phyloP scores from a whole-genome alignment of 805 yeast species.

The Zygosaccharomyces bisporus region DNA sequence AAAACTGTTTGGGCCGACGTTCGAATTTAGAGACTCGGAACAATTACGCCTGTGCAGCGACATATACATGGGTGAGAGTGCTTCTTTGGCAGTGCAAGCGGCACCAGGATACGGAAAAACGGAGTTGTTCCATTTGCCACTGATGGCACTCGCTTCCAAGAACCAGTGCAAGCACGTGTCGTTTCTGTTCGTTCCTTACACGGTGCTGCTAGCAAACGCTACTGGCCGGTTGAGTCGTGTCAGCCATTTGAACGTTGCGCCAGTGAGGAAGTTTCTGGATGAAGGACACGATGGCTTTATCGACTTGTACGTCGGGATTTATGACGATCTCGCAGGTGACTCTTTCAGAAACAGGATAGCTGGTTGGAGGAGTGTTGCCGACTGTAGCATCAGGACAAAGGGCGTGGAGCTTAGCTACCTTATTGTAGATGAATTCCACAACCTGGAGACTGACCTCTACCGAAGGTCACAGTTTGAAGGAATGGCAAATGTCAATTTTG shows the following conservation, averaged over 20 bases:
- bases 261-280: not conserved
- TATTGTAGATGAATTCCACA: too few species aligned
- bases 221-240: not conserved
- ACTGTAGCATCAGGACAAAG: not conserved
- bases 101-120: not conserved
- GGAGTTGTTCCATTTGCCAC: not conserved
- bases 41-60: slow-evolving; percentile 3
- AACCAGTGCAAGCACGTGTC: not conserved
- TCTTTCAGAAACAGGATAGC: not conserved
- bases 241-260: not conserved
- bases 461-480: too few species aligned
- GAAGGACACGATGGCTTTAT: not conserved
- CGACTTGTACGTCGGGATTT: not conserved
- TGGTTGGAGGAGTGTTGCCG: not conserved
- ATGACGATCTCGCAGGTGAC: not conserved
- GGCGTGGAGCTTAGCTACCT: not conserved
- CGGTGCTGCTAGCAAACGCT: not conserved
- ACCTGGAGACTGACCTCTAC: too few species aligned
- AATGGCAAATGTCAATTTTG: too few species aligned
- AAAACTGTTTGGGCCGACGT: not conserved
- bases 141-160: not conserved
- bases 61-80: slow-evolving; percentile 6
- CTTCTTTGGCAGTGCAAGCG: not conserved
- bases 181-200: not conserved
- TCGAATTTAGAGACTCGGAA: slow-evolving; percentile 6